phyloP scores from a whole-genome alignment of 345 rosid genomes.

The Acer campestre region DNA sequence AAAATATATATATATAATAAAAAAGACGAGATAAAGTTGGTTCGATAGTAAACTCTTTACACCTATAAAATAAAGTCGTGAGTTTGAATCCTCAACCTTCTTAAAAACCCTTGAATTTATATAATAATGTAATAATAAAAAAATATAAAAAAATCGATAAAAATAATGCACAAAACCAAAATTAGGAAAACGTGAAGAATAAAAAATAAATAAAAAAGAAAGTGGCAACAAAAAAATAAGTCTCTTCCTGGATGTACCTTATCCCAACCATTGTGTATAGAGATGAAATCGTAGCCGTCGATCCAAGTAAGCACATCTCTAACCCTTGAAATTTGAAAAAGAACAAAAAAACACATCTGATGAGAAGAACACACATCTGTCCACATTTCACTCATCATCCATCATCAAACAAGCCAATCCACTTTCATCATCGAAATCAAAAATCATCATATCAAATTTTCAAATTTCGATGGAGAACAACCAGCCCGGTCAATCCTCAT shows the following conservation, averaged over 20 bases:
- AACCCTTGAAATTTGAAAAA: constrained; percentile 5
- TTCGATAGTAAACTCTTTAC: too few species aligned
- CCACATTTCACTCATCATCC: constrained; percentile 19
- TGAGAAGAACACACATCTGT: constrained; percentile 15
- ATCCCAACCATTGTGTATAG: background rate
- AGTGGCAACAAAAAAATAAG: background rate
- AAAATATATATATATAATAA: too few species aligned
- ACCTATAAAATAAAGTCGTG: too few species aligned
- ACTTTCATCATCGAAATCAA: background rate
- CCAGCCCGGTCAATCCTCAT: constrained; percentile 62
- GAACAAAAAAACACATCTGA: constrained; percentile 14
- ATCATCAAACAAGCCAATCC: constrained; percentile 16
- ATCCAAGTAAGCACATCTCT: background rate
- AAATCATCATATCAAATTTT: background rate
- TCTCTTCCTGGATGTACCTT: background rate
- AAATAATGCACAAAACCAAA: too few species aligned
- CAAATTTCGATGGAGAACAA: constrained; percentile 47
- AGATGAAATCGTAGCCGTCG: constrained; percentile 6
- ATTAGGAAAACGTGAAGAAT: too few species aligned
- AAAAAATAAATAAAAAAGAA: background rate
- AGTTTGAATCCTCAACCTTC: too few species aligned
- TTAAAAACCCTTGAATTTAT: too few species aligned
- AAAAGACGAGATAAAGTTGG: too few species aligned
- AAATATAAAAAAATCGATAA: too few species aligned
- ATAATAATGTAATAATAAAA: too few species aligned